A percentile compares a stretch with the other conserved stretches of the same genome.
phyloP scores from a whole-genome alignment of 1,284 basidiomycete genomes.

The Ganoderma lingzhi region DNA sequence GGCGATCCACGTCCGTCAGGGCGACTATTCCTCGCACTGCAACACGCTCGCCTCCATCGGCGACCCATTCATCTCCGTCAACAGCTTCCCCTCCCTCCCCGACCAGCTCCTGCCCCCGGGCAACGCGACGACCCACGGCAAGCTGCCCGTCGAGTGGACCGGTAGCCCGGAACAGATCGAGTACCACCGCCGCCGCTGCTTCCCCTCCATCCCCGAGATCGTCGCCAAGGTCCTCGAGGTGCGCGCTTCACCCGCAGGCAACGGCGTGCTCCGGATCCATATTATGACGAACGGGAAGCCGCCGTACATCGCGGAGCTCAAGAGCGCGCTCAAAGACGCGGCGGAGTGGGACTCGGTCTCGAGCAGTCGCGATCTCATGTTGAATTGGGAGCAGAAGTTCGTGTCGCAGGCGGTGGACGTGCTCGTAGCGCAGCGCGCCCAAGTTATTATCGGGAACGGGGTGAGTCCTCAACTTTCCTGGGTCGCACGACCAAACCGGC shows the following conservation, averaged over 20 bases:
- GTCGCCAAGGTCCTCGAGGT: constrained; percentile 51
- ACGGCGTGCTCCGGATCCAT: constrained; percentile 49
- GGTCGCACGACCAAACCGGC: neutral
- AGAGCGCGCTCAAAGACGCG: constrained; percentile 42
- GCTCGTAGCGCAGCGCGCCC: constrained; percentile 52
- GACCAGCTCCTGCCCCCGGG: constrained; percentile 7
- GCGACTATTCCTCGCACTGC: constrained; percentile 67
- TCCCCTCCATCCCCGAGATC: constrained; percentile 54
- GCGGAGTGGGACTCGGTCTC: constrained; percentile 37
- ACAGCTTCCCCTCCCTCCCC: constrained; percentile 49
- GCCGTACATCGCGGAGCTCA: constrained; percentile 50
- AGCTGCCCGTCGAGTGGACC: neutral
- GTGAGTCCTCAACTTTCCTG: constrained; percentile 25
- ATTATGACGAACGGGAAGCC: constrained; percentile 63
- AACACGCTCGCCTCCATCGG: constrained; percentile 51
- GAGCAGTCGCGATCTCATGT: constrained; percentile 46
- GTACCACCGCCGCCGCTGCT: constrained; percentile 54
- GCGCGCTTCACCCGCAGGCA: constrained; percentile 31
- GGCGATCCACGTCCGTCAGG: constrained; percentile 67
- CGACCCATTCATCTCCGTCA: constrained; percentile 51
- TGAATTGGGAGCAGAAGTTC: constrained; percentile 49
- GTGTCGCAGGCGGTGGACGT: constrained; percentile 52
- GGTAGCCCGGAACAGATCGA: neutral
- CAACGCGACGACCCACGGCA: neutral
- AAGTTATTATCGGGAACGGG: constrained; percentile 57